Evolutionary conservation across 768 basidiomycete species (phyloP).

Genomic region (Amanita thiersii): DNA sequence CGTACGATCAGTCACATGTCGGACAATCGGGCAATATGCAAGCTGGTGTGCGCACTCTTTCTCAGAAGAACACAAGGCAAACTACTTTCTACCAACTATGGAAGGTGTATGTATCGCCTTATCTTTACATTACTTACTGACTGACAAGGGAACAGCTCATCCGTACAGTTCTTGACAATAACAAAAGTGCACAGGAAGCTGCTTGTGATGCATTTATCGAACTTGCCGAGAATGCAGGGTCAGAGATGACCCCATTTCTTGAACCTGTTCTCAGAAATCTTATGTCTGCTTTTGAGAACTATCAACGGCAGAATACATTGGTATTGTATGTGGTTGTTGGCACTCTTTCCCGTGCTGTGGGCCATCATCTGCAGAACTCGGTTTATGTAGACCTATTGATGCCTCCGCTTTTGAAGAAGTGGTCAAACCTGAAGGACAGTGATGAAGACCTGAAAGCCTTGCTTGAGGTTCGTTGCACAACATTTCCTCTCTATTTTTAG

Average conservation of each 20-base stretch:
- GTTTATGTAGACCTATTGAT: slow-evolving; percentile 90
- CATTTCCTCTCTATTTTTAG: not conserved
- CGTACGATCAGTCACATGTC: slow-evolving; percentile 96
- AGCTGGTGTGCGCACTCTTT: slow-evolving; percentile 87
- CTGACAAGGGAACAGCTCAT: slow-evolving; percentile 56
- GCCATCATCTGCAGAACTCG: slow-evolving; percentile 76
- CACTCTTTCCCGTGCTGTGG: slow-evolving; percentile 95
- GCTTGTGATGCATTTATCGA: slow-evolving; percentile 99
- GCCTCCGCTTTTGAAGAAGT: slow-evolving; percentile 87
- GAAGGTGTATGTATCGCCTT: slow-evolving; percentile 64
- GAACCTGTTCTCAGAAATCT: slow-evolving; percentile 93
- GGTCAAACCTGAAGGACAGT: slow-evolving; percentile 85
- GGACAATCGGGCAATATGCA: slow-evolving; percentile 98
- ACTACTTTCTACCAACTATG: slow-evolving; percentile 95
- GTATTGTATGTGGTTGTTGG: slow-evolving; percentile 99
- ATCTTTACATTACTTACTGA: slow-evolving; percentile 4
- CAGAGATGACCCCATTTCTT: slow-evolving; percentile 84
- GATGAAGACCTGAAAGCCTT: slow-evolving; percentile 92
- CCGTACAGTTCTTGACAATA: slow-evolving; percentile 94
- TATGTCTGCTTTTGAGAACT: slow-evolving; percentile 94
- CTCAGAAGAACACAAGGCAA: slow-evolving; percentile 81
- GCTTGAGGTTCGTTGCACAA: slow-evolving; percentile 74
- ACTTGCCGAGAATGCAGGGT: slow-evolving; percentile 93
- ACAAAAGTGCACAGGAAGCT: slow-evolving; percentile 98
- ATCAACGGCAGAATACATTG: slow-evolving; percentile 98